These are phyloP conservation scores for Pedinophyceae sp. DNA, from an alignment of 139 green algal species.

Conservation along the genomic window DNA sequence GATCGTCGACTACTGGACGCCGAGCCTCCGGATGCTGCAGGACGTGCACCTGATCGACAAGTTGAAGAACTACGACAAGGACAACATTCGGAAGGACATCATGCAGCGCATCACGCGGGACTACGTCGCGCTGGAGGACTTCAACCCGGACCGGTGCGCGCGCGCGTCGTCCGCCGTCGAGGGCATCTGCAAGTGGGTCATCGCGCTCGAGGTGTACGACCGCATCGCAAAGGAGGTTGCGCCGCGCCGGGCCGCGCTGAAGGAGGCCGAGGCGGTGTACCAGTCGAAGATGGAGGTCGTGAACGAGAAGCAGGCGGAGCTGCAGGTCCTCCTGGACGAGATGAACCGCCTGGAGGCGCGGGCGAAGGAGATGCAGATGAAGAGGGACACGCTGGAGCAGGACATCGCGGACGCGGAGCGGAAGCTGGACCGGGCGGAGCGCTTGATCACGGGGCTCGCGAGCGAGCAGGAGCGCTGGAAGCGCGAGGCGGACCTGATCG, in stretches of 20 bases:
- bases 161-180: conserved; percentile 15
- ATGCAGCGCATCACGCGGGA: conserved; percentile 17
- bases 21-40: conserved; percentile 8
- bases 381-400: neutral
- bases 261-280: conserved; percentile 17
- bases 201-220: conserved; percentile 23
- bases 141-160: conserved; percentile 15
- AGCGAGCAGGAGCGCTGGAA: conserved; percentile 17
- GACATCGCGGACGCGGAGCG: conserved; percentile 12
- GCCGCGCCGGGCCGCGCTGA: conserved; percentile 13
- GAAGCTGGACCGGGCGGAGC: conserved; percentile 24
- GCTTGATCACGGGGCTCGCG: conserved; percentile 20
- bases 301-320: conserved; percentile 20
- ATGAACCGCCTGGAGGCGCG: conserved; percentile 15
- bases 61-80: conserved; percentile 26
- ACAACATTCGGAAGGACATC: conserved; percentile 20
- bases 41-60: conserved; percentile 14
- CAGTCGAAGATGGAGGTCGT: conserved; percentile 17
- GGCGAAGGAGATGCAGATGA: neutral
- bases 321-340: conserved; percentile 17
- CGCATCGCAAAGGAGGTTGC: conserved; percentile 22
- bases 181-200: conserved; percentile 25
- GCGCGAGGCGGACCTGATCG: neutral
- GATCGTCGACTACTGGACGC: conserved; percentile 21
- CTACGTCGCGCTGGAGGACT: conserved; percentile 17